A percentile compares a stretch with the other conserved stretches of the same genome.
phyloP scores from a whole-genome alignment of 345 rosid genomes.

The Bruguiera sexangula region DNA sequence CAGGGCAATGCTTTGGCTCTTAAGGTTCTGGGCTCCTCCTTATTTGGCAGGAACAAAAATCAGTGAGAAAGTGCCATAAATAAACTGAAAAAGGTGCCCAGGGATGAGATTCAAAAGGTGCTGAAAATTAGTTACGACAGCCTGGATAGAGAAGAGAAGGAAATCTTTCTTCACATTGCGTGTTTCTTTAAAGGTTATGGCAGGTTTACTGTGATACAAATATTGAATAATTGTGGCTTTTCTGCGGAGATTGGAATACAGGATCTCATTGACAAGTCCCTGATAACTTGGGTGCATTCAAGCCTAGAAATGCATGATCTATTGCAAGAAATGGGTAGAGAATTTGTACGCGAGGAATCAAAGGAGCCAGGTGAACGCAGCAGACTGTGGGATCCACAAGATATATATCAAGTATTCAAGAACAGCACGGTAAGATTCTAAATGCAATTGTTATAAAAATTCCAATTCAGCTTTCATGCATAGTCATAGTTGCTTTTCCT shows the following conservation, averaged over 20 bases:
- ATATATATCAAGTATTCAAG: too few species aligned
- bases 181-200: not conserved
- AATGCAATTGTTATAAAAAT: too few species aligned
- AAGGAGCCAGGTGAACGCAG: too few species aligned
- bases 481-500: not conserved
- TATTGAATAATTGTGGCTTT: not conserved
- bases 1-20: not conserved
- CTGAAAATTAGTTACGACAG: not conserved
- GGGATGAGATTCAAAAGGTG: not conserved
- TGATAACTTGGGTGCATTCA: not conserved
- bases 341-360: too few species aligned
- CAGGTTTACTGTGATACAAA: not conserved
- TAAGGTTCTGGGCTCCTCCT: conserved; percentile 5
- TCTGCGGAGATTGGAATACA: not conserved
- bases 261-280: conserved; percentile 5
- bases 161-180: not conserved
- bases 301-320: too few species aligned
- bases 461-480: too few species aligned
- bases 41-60: not conserved
- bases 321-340: too few species aligned
- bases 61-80: not conserved
- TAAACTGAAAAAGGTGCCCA: not conserved
- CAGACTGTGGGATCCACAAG: too few species aligned
- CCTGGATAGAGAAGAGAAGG: not conserved
- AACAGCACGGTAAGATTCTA: too few species aligned